Evolutionary conservation across 306 rosid species (phyloP).

Genomic region (Argentina anserina): DNA sequence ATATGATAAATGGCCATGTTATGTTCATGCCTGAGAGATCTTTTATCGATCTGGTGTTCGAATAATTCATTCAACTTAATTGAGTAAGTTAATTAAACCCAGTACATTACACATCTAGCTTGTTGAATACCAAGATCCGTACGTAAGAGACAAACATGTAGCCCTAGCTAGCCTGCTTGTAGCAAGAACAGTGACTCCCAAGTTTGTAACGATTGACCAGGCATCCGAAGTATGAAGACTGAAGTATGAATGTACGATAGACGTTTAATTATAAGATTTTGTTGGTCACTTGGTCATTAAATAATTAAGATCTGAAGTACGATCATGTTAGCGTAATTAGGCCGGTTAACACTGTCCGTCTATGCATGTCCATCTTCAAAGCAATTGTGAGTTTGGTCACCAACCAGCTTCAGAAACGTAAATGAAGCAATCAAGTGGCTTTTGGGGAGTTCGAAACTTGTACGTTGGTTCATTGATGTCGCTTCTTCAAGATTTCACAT

Average conservation of each 20-base stretch:
- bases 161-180: no score
- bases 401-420: not conserved
- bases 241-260: no score
- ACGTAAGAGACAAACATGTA: not conserved
- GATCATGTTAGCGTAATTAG: not conserved
- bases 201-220: not conserved
- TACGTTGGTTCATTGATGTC: not conserved
- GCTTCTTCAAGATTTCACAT: not conserved
- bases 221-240: not conserved
- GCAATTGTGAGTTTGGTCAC: not conserved
- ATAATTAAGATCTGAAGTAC: not conserved
- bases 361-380: not conserved
- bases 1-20: not conserved
- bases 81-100: not conserved
- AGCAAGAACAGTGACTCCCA: not conserved
- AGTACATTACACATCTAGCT: not conserved
- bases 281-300: not conserved
- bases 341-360: not conserved
- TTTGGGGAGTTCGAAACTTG: not conserved
- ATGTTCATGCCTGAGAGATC: not conserved
- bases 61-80: not conserved
- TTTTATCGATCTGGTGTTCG: not conserved
- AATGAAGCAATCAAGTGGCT: not conserved
- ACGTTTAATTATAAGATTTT: not conserved
- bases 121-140: not conserved